phyloP scores from a whole-genome alignment of 2,329 filamentous ascomycete genomes.

The Ceratocystis smalleyi region DNA sequence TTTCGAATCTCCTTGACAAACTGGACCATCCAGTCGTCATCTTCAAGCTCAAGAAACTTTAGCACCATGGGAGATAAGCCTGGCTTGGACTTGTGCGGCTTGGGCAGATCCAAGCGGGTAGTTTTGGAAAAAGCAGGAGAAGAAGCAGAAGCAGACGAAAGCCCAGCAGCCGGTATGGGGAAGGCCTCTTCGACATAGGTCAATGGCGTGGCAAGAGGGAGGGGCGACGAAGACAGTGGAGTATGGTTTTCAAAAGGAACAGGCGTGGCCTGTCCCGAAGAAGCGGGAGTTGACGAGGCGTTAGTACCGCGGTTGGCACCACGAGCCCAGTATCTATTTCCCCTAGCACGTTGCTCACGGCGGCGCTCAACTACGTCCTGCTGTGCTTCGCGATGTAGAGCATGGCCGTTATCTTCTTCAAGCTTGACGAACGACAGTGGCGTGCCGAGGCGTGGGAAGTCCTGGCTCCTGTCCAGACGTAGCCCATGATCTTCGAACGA shows the following conservation, averaged over 20 bases:
- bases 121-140: background rate
- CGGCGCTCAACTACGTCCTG: conserved; percentile 1
- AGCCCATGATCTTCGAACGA: conserved; percentile 4
- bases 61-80: background rate
- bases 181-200: background rate
- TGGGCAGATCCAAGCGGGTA: background rate
- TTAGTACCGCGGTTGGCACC: background rate
- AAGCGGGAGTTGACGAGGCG: background rate
- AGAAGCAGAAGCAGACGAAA: background rate
- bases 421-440: background rate
- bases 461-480: conserved; percentile 1
- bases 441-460: conserved; percentile 4
- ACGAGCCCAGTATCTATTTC: conserved; percentile 5
- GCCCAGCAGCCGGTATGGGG: background rate
- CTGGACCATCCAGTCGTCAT: background rate
- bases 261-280: background rate
- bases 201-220: background rate
- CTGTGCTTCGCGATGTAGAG: background rate
- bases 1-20: background rate
- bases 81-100: too few species aligned
- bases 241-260: background rate
- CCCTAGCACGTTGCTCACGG: background rate
- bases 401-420: conserved; percentile 1
- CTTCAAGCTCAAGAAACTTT: background rate
- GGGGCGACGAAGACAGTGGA: background rate